A percentile compares a stretch with the other conserved stretches of the same genome.
Evolutionary conservation across 2,329 filamentous ascomycete genomes (phyloP).

Genomic region (Ophidiomyces ophidiicola): DNA sequence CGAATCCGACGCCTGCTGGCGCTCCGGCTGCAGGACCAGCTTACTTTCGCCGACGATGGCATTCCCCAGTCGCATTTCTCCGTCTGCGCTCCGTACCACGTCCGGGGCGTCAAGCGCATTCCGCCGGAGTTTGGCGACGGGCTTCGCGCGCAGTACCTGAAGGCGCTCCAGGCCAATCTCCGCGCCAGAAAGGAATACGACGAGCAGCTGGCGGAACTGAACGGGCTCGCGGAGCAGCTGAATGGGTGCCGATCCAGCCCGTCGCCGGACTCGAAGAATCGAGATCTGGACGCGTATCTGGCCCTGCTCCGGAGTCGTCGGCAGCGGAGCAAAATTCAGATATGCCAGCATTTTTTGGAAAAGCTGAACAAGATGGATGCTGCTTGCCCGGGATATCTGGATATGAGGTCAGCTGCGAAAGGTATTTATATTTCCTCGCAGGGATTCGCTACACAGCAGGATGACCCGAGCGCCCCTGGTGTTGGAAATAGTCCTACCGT

Average conservation of each 20-base stretch:
- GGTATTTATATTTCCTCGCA: conserved; percentile 13
- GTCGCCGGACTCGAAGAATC: conserved; percentile 16
- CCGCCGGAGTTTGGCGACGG: conserved; percentile 31
- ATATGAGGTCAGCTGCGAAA: conserved; percentile 13
- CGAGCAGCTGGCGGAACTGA: conserved; percentile 24
- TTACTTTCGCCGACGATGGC: conserved; percentile 24
- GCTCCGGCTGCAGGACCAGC: conserved; percentile 25
- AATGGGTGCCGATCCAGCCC: conserved; percentile 14
- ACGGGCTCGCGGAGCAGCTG: conserved; percentile 21
- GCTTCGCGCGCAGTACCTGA: conserved; percentile 34
- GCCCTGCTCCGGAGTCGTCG: conserved; percentile 36
- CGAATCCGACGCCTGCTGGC: conserved; percentile 31
- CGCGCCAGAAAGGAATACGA: conserved; percentile 31
- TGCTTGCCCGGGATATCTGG: conserved; percentile 18
- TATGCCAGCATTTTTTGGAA: conserved; percentile 37
- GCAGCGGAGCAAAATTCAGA: conserved; percentile 35
- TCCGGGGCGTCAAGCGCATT: conserved; percentile 24
- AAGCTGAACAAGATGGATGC: conserved; percentile 27
- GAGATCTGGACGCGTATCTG: conserved; percentile 32
- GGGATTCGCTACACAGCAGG: neutral
- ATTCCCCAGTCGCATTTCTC: conserved; percentile 25
- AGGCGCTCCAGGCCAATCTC: conserved; percentile 34
- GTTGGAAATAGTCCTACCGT: conserved; percentile 18
- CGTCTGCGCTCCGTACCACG: conserved; percentile 25
- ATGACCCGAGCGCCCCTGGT: conserved; percentile 9